phyloP scores from a whole-genome alignment of 2,329 filamentous ascomycete species.

The Grosmannia huntii region DNA sequence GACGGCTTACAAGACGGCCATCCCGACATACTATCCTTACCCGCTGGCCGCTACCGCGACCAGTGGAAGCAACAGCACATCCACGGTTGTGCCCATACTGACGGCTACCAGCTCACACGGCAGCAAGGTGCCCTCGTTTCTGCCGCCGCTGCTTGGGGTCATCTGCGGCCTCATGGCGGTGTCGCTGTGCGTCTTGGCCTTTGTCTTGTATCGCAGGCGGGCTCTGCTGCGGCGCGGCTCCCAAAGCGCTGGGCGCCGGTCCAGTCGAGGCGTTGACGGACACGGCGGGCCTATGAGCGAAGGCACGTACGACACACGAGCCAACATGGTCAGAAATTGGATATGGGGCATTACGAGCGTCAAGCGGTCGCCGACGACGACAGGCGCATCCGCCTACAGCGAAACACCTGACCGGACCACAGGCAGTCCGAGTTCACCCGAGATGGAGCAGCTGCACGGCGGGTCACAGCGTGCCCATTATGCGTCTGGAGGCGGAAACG shows the following conservation, averaged over 20 bases:
- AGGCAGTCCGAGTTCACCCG: constrained; percentile 24
- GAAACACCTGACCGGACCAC: neutral
- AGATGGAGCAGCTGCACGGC: constrained; percentile 19
- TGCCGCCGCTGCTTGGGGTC: constrained; percentile 49
- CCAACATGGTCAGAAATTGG: constrained; percentile 38
- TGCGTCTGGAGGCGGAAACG: too few relatives aligned
- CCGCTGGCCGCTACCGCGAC: constrained; percentile 15
- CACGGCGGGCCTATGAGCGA: constrained; percentile 15
- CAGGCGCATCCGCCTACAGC: neutral
- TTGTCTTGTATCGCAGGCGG: constrained; percentile 40
- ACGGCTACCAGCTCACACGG: constrained; percentile 8
- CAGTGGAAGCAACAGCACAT: constrained; percentile 11
- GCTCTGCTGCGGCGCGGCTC: constrained; percentile 22
- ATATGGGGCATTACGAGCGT: constrained; percentile 30
- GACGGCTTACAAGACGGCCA: constrained; percentile 38
- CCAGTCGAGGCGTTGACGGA: neutral
- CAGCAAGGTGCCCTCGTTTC: constrained; percentile 38
- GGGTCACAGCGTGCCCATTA: too few relatives aligned
- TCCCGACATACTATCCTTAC: constrained; percentile 51
- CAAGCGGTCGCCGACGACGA: neutral
- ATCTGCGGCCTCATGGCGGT: constrained; percentile 46
- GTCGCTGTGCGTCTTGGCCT: constrained; percentile 34
- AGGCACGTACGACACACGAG: constrained; percentile 32
- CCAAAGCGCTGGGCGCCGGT: neutral
- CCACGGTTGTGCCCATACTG: constrained; percentile 14